phyloP scores from a whole-genome alignment of 192 early-diverging fungal species.

The Dissophora ornata region DNA sequence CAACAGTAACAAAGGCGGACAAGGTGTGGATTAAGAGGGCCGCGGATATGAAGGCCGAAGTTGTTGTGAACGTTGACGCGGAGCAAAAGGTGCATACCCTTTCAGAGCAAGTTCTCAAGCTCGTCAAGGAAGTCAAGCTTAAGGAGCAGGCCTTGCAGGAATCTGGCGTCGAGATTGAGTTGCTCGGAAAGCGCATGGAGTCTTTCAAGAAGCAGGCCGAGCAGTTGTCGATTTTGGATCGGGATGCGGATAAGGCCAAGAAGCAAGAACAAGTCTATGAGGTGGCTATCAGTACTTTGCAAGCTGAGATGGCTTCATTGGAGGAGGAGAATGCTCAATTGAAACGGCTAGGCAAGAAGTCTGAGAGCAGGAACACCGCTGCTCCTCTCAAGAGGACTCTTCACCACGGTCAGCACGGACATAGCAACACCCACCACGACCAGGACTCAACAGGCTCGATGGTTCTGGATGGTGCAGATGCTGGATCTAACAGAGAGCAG shows the following conservation, averaged over 20 bases:
- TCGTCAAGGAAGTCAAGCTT: slow-evolving; percentile 81
- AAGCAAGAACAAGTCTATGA: slow-evolving; percentile 76
- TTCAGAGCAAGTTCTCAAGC: slow-evolving; percentile 80
- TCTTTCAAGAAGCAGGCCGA: slow-evolving; percentile 75
- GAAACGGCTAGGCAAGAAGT: slow-evolving; percentile 52
- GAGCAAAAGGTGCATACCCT: slow-evolving; percentile 80
- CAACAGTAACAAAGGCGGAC: slow-evolving; percentile 57
- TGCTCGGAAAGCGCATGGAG: slow-evolving; percentile 86
- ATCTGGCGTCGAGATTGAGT: slow-evolving; percentile 74
- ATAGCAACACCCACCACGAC: slow-evolving; percentile 25
- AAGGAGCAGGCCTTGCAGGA: slow-evolving; percentile 90
- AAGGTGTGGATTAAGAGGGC: slow-evolving; percentile 87
- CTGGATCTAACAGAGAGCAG: slow-evolving; percentile 26
- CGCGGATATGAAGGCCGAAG: slow-evolving; percentile 81
- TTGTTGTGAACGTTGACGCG: slow-evolving; percentile 83
- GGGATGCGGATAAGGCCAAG: slow-evolving; percentile 64
- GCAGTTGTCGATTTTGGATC: slow-evolving; percentile 69
- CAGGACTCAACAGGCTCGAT: slow-evolving; percentile 17
- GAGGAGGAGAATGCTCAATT: slow-evolving; percentile 73
- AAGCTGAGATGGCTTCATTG: slow-evolving; percentile 74
- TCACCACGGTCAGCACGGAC: slow-evolving; percentile 14
- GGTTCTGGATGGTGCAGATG: slow-evolving; percentile 21
- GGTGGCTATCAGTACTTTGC: slow-evolving; percentile 76
- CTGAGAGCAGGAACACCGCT: slow-evolving; percentile 37
- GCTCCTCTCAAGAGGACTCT: slow-evolving; percentile 8